These are phyloP conservation scores for Yamadazyma atmosphaerica DNA, from an alignment of 1,139 yeast genomes.

Conservation along the genomic window DNA sequence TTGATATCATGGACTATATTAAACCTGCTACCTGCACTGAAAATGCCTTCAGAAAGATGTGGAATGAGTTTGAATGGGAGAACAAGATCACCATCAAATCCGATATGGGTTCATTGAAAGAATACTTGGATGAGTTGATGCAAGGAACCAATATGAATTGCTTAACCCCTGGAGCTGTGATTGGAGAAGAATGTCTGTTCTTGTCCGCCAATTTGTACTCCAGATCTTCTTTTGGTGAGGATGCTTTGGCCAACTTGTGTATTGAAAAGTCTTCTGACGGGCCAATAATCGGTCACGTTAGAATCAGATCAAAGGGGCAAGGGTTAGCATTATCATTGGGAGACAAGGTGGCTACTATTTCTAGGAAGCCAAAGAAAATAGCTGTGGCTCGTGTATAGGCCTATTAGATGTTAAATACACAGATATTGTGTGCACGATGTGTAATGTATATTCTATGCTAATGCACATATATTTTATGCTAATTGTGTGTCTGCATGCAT, in stretches of 20 bases:
- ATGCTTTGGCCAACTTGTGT: slow-evolving; percentile 93
- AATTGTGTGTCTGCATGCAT: too few species aligned
- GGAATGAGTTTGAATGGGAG: slow-evolving; percentile 99
- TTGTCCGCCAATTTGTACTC: slow-evolving; percentile 94
- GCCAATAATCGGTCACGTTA: slow-evolving; percentile 88
- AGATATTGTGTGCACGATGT: too few species aligned
- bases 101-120: slow-evolving; percentile 65
- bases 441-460: too few species aligned
- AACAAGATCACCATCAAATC: slow-evolving; percentile 92
- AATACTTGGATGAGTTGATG: slow-evolving; percentile 75
- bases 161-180: slow-evolving; percentile 85
- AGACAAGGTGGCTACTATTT: slow-evolving; percentile 82
- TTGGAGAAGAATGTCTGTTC: slow-evolving; percentile 88
- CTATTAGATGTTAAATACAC: too few species aligned
- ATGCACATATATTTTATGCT: too few species aligned
- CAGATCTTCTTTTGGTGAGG: slow-evolving; percentile 94
- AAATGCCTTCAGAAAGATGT: slow-evolving; percentile 91
- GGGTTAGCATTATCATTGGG: slow-evolving; percentile 95
- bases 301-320: slow-evolving; percentile 97
- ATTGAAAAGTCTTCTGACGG: slow-evolving; percentile 79
- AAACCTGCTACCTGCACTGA: slow-evolving; percentile 92
- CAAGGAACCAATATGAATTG: slow-evolving; percentile 92
- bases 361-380: slow-evolving; percentile 50
- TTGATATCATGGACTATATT: slow-evolving; percentile 96
- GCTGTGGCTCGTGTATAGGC: slow-evolving; percentile 22